Percentiles rank a stretch among this genome's conserved stretches.
These are phyloP conservation scores for Exserohilum turcica DNA, from an alignment of 2,329 filamentous ascomycete species.

Conservation along the genomic window DNA sequence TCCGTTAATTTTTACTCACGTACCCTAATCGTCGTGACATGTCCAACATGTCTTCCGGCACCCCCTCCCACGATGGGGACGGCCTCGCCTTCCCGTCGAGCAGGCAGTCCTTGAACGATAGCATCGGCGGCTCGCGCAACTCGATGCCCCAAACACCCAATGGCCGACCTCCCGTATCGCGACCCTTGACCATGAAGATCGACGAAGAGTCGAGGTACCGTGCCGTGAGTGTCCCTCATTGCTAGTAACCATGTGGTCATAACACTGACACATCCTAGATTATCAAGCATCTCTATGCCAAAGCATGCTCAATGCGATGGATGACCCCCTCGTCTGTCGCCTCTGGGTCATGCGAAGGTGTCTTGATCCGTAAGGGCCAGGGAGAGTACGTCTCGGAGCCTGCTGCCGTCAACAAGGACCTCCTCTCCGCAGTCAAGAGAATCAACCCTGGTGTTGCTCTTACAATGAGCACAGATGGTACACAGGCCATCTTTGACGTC, in stretches of 20 bases:
- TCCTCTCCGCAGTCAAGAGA: conserved; percentile 52
- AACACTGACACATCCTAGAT: conserved; percentile 23
- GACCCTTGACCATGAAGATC: conserved; percentile 28
- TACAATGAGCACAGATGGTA: conserved; percentile 57
- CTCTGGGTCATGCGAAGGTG: conserved; percentile 58
- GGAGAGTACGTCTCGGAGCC: conserved; percentile 68
- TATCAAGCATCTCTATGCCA: conserved; percentile 36
- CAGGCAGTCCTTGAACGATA: conserved; percentile 18
- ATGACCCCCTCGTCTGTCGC: conserved; percentile 20
- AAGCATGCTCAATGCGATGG: conserved; percentile 31
- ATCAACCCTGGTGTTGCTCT: conserved; percentile 56
- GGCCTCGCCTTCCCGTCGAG: conserved; percentile 12
- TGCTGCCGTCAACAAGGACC: conserved; percentile 43
- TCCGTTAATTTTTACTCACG: not conserved
- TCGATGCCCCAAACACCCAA: conserved; percentile 14
- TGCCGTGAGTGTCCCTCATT: conserved; percentile 20
- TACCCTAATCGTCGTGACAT: conserved; percentile 6
- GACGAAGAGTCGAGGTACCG: conserved; percentile 32
- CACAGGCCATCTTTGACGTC: conserved; percentile 52
- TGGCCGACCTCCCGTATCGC: conserved; percentile 9
- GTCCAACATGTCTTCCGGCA: conserved; percentile 14
- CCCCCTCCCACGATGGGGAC: conserved; percentile 8
- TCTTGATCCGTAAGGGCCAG: conserved; percentile 69
- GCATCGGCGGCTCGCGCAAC: conserved; percentile 10
- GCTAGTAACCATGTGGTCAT: not conserved